These are phyloP conservation scores for Ramaria sp. DNA, from an alignment of 768 basidiomycete genomes.

Conservation along the genomic window DNA sequence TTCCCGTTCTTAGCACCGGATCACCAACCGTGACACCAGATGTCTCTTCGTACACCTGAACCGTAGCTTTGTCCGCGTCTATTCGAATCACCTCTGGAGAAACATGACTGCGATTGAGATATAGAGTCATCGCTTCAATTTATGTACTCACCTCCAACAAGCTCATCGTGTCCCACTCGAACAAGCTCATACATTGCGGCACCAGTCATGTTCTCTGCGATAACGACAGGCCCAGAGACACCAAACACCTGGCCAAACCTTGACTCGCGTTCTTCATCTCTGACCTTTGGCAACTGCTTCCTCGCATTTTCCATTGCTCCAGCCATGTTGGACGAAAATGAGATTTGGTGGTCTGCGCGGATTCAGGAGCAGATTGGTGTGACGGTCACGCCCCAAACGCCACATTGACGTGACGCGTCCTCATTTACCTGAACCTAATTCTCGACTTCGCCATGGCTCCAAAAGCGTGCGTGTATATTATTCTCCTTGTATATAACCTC, in stretches of 20 bases:
- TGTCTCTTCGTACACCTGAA: slow-evolving; percentile 99
- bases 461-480: slow-evolving; percentile 67
- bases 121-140: background rate
- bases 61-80: slow-evolving; percentile 95
- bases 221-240: slow-evolving; percentile 97
- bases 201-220: slow-evolving; percentile 93
- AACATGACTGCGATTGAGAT: background rate
- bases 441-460: slow-evolving; percentile 58
- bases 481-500: background rate
- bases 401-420: slow-evolving; percentile 27
- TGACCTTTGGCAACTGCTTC: slow-evolving; percentile 76
- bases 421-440: slow-evolving; percentile 15
- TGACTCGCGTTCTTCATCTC: slow-evolving; percentile 84
- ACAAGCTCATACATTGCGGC: slow-evolving; percentile 98
- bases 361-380: background rate
- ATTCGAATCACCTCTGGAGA: slow-evolving; percentile 93
- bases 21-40: slow-evolving; percentile 98
- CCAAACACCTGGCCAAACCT: slow-evolving; percentile 84
- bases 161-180: slow-evolving; percentile 95
- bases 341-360: background rate
- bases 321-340: slow-evolving; percentile 46
- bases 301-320: slow-evolving; percentile 89
- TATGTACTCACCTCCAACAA: slow-evolving; percentile 72
- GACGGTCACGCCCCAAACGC: slow-evolving; percentile 14
- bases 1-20: slow-evolving; percentile 94